Evolutionary conservation across 768 basidiomycete genomes (phyloP).

Genomic region (Sutorius australiensis): DNA sequence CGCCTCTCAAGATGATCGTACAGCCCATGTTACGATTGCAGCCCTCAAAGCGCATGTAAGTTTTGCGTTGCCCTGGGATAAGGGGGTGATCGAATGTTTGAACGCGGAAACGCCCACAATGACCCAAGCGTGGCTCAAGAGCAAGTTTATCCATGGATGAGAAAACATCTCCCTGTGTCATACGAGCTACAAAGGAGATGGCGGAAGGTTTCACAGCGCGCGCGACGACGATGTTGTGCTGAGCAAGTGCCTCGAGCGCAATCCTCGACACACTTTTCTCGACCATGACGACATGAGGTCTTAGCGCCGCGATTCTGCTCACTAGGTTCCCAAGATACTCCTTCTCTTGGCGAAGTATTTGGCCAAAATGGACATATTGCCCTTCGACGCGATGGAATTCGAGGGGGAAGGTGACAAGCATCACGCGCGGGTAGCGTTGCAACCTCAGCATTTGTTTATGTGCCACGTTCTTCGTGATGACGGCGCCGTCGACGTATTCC

Average conservation of each 20-base stretch:
- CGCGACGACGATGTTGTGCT: constrained; percentile 86
- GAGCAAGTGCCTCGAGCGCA: constrained; percentile 81
- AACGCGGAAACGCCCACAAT: constrained; percentile 79
- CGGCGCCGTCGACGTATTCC: constrained; percentile 94
- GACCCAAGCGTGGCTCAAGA: constrained; percentile 82
- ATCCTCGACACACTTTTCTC: constrained; percentile 89
- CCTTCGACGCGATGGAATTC: constrained; percentile 92
- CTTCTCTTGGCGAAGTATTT: constrained; percentile 87
- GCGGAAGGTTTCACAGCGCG: constrained; percentile 85
- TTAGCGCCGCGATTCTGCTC: constrained; percentile 81
- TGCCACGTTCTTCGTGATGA: constrained; percentile 97
- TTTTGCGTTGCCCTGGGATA: constrained; percentile 93
- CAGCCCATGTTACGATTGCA: constrained; percentile 92
- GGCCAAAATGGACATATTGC: constrained; percentile 90
- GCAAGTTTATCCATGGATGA: constrained; percentile 94
- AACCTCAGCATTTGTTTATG: constrained; percentile 90
- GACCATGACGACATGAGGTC: constrained; percentile 90
- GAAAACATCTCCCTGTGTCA: constrained; percentile 93
- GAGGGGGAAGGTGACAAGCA: constrained; percentile 93
- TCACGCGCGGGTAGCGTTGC: constrained; percentile 84
- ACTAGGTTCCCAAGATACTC: constrained; percentile 88
- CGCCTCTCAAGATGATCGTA: constrained; percentile 89
- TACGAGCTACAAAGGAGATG: constrained; percentile 82
- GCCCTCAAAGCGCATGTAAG: constrained; percentile 97
- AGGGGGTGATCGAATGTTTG: constrained; percentile 93